Base-by-base conservation (phyloP, 2,329 filamentous ascomycete genomes). In the Phialocephala subalpina region DNA sequence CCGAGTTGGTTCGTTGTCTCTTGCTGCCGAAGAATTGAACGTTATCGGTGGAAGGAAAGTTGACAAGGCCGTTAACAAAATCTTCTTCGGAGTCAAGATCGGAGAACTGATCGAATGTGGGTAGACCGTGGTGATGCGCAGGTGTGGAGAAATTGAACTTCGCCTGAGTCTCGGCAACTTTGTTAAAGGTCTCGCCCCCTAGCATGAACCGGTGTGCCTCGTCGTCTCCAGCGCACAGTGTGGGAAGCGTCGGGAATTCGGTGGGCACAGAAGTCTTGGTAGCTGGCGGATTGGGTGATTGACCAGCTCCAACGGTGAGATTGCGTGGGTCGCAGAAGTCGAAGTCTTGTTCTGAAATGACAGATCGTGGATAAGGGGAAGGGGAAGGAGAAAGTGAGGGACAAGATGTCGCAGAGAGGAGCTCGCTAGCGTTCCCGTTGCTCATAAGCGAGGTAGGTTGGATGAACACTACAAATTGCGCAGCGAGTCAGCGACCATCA, bases 311-410 rank as follows among this genome's bases (percentile, higher is more conserved):
- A 47, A 97, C 92, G 22, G 92, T 97, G 70, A 97, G 82, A 77
- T 97, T 93, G 76, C 94, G 90, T 38, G 95, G 94, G 77, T 97
- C 94, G 80, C 95, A 97, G 78, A 96, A 97, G 80, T 93, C 90
- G 72, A 93, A 86, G 78, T 93, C 90, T 67, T 76, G 74, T 75
- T 93, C 91, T 1, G 89, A 88, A 55, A 86, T 82, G 77, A 90
- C 82, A 63, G 92, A 88, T 73, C 86, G 84, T 72, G 92, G 89
- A 70, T 92, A 90, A 35, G 93, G 92, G 57, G 92, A 92, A 20
- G 94, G 93, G 36, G 93, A 97, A 22, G 94, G 93, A 33, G 93
- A 97, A 70, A 96, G 87, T 66, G 93, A 96, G 72, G 93, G 92
- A 83, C 91, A 95, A 55, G 91, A 89, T 71, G 83, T 85, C 62